Evolutionary conservation across 805 yeast species (phyloP), one percentile per base, ranked within the genome.

Genomic region (Starmerella lactis-condensi): DNA sequence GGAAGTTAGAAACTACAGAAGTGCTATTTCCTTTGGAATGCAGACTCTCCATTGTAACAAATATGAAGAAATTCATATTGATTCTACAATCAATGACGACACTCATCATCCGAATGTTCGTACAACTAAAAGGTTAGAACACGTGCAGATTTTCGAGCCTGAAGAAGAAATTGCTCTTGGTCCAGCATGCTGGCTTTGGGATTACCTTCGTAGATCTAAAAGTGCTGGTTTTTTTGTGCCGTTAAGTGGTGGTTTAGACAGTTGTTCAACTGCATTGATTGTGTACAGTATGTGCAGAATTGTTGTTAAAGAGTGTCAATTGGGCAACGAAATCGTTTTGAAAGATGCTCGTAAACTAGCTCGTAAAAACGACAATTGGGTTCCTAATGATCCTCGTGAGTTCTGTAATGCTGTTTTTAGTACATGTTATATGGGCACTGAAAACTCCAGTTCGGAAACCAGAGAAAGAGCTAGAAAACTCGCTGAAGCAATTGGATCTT

Each of bases 101-200:
- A 17, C 19, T n/a, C 17, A 20, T n/a, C 28, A 36, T 34, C 27
- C 19, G 4, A 24, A 12, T 18, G 17, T 28, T 7, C 32, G 77
- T 48, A 69, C 77, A 14, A 46, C 49, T 13, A 56, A 89, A 0
- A 47, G 48, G 14, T 46, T 65, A 1, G 50, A 54, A 15, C 60
- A 58, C 4, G 62, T 75, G 26, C 63, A 62, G 23, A 75, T 75
- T 45, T 91, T 77, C 53, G 48, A 60, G 2, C 94, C 98, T 3
- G 93, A 83, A 47, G 95, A 89, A 55, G 99, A 89, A 54, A 85
- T 89, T 42, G 95, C 96, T 1, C 60, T 78, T 26, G 99, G 99
- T 0, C 99, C 99, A 1, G 98, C 99, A 0, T 89, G 98, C 53
- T 89, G 99, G 99, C 55, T 89, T 40, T 89, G 99, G 99, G 99